A percentile compares a stretch with the other conserved stretches of the same genome.
Evolutionary conservation across 345 rosid species (phyloP).

Genomic region (Gynandropsis gynandra): DNA sequence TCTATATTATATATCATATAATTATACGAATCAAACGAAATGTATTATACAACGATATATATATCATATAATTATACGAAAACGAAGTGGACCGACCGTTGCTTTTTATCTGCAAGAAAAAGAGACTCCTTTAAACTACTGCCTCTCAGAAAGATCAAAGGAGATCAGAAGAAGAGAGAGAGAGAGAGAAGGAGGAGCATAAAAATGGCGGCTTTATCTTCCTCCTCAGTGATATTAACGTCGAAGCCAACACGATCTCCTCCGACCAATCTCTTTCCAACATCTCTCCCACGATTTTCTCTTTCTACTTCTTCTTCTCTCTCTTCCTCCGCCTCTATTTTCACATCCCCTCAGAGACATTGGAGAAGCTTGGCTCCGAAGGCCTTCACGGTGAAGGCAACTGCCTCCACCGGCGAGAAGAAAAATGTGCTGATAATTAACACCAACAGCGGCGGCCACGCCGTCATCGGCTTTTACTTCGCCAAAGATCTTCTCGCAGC

Average conservation of each 20-base stretch:
- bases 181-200: not conserved
- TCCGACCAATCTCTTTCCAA: constrained; percentile 12
- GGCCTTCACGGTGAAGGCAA: constrained; percentile 37
- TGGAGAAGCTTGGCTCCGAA: constrained; percentile 29
- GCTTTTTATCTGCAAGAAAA: constrained; percentile 17
- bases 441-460: constrained; percentile 84
- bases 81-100: constrained; percentile 10
- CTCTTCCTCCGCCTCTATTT: constrained; percentile 30
- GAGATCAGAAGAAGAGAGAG: not conserved
- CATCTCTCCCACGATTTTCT: constrained; percentile 28
- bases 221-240: constrained; percentile 29
- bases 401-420: constrained; percentile 43
- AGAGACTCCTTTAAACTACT: constrained; percentile 17
- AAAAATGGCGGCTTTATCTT: constrained; percentile 25
- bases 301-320: constrained; percentile 20
- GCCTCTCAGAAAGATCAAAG: constrained; percentile 10
- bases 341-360: constrained; percentile 18
- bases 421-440: constrained; percentile 85
- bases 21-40: too few relatives aligned
- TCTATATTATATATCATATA: too few relatives aligned
- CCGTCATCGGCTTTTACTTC: constrained; percentile 82
- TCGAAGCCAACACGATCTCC: constrained; percentile 16
- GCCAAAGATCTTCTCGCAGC: constrained; percentile 78
- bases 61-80: too few relatives aligned
- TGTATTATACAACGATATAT: too few relatives aligned